Evolutionary conservation across 139 green algal genomes (phyloP), one percentile per base, ranked within the genome.

Genomic region (Coelastrella sp.): DNA sequence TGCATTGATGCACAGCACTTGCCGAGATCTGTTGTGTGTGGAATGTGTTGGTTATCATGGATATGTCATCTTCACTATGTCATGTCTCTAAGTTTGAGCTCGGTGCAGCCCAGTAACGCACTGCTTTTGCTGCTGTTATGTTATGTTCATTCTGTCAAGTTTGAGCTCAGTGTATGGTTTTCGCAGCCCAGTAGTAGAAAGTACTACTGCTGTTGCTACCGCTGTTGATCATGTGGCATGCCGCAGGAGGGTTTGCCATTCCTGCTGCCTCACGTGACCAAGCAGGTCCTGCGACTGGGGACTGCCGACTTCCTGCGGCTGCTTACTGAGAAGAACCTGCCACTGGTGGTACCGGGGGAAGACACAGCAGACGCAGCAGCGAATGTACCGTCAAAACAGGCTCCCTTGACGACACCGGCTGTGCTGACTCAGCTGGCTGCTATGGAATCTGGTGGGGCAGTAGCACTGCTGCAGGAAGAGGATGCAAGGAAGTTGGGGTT

Each of bases 231-330:
- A 4, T 78, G 20, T 56, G 12, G 76, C 76, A 82, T 27, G 27
- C 87, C 92, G 11, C 97, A 99, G 94, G 97, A 99, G 91, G 97
- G 97, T 6, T 88, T 99, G 85, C 95, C 94, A 15, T 92, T 95
- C 60, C 72, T 98, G 73, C 91, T 98, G 90, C 95, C 96, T n/a
- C 90, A 97, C 92, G 80, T 99, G 20, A 97, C 94, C 14, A 87
- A 90, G 56, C 91, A 89, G 11, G 5, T 93, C 73, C 24, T 97
- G 12, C 65, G 89, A 27, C 93, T 94, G 8, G 92, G 90, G 1
- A 59, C 93, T 8, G 79, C 90, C 6, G 95, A 97, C 90, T 94
- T 98, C 82, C 58, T 95, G 60, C 56, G 24, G 5, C 87, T 98
- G 24, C 89, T 98, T 60, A 83, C 70, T n/a, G 90, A 95, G 72